Evolutionary conservation across 179 eudicot species (phyloP).

Genomic region (Pouteria campechiana): DNA sequence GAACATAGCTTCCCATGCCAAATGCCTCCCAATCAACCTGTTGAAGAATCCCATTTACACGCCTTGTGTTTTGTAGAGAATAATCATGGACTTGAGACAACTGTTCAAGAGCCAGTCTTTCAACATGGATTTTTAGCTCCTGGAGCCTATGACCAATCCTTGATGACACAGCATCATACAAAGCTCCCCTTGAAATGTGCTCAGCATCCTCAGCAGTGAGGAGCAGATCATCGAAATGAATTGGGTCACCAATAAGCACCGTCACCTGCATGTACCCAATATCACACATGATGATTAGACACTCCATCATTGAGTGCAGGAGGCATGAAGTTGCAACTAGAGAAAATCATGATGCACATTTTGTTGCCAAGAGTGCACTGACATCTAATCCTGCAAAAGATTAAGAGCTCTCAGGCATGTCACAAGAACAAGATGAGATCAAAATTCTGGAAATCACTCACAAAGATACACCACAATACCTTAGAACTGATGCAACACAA

Average conservation of each 20-base stretch:
- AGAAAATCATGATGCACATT: too few relatives aligned
- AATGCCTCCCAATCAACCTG: conserved; percentile 68
- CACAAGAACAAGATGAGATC: too few relatives aligned
- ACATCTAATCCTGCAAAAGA: too few relatives aligned
- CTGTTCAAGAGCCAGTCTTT: conserved; percentile 52
- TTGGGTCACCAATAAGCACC: conserved; percentile 89
- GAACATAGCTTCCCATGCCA: conserved; percentile 32
- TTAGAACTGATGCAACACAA: too few relatives aligned
- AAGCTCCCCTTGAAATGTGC: conserved; percentile 31
- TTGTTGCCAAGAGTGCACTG: too few relatives aligned
- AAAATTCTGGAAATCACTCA: too few relatives aligned
- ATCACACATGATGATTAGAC: neutral
- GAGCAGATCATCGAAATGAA: conserved; percentile 62
- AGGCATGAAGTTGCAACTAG: neutral
- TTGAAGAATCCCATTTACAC: conserved; percentile 43
- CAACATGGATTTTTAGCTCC: conserved; percentile 53
- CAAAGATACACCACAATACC: too few relatives aligned
- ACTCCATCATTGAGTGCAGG: neutral
- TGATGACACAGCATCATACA: conserved; percentile 61
- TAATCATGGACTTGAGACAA: conserved; percentile 20
- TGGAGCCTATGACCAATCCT: conserved; percentile 57
- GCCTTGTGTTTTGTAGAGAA: conserved; percentile 17
- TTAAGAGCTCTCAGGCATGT: too few relatives aligned
- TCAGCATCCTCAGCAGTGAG: conserved; percentile 17
- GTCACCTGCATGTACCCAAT: conserved; percentile 49